These are phyloP conservation scores for Castanea crenata DNA, from an alignment of 306 rosid genomes.

Conservation along the genomic window DNA sequence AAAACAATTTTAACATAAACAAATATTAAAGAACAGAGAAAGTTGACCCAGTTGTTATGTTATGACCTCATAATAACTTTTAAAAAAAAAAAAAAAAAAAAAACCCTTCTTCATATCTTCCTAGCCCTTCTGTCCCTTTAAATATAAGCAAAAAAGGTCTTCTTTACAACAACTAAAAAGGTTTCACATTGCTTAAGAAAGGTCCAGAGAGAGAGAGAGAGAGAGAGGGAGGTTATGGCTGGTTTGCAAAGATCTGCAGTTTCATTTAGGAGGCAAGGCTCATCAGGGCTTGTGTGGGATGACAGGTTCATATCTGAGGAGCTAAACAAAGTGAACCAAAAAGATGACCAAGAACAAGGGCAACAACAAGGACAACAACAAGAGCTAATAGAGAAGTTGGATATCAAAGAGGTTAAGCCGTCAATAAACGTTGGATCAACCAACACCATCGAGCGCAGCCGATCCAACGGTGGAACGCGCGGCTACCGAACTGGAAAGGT, in stretches of 20 bases:
- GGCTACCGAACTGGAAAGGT: constrained; percentile 60
- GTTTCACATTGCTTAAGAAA: neutral
- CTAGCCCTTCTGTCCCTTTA: constrained; percentile 3
- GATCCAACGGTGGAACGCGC: constrained; percentile 55
- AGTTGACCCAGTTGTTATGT: constrained; percentile 21
- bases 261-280: constrained; percentile 86
- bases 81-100: neutral
- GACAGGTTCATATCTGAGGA: constrained; percentile 57
- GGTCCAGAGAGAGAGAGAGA: constrained; percentile 18
- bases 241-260: constrained; percentile 78
- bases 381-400: neutral
- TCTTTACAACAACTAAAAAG: neutral
- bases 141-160: constrained; percentile 1
- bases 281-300: constrained; percentile 86
- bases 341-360: constrained; percentile 12
- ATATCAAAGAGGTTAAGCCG: constrained; percentile 8
- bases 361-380: constrained; percentile 1
- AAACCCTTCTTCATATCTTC: neutral
- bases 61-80: constrained; percentile 15
- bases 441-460: constrained; percentile 48
- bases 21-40: neutral
- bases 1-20: neutral
- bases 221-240: constrained; percentile 42
- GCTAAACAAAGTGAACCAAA: constrained; percentile 32
- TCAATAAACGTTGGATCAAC: constrained; percentile 19